Conservation (phyloP, 345 rosid species). For the Trapa incisa region DNA sequence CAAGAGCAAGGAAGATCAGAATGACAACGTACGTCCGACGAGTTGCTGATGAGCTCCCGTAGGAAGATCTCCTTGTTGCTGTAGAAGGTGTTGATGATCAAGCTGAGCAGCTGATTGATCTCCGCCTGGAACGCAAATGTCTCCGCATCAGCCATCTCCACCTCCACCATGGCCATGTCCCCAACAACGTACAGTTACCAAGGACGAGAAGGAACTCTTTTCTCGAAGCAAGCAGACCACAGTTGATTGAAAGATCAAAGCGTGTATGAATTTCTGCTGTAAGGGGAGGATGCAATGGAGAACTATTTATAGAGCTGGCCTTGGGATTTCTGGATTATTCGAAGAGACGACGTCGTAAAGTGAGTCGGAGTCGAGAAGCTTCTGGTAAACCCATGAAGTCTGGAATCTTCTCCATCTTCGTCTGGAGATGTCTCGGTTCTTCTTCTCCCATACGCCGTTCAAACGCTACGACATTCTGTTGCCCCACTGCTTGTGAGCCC, state of each 20-base stretch:
- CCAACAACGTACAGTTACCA: too few species aligned
- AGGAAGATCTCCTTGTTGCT: constrained; percentile 17
- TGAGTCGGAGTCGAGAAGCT: constrained; percentile 8
- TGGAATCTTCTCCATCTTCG: constrained; percentile 3
- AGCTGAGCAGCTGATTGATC: constrained; percentile 13
- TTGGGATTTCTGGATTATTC: constrained; percentile 9
- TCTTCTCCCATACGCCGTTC: not conserved
- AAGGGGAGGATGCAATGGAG: not conserved
- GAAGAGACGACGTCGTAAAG: not conserved
- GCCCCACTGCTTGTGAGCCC: too few species aligned
- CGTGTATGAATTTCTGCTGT: constrained; percentile 3
- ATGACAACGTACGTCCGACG: constrained; percentile 10
- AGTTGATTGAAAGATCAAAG: not conserved
- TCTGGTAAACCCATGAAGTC: constrained; percentile 3
- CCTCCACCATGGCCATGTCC: too few species aligned
- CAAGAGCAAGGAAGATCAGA: not conserved
- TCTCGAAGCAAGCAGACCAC: too few species aligned
- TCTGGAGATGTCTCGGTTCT: too few species aligned
- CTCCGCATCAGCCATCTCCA: constrained; percentile 3
- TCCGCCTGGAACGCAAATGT: constrained; percentile 16
- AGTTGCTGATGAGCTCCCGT: constrained; percentile 13
- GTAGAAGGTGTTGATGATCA: constrained; percentile 17
- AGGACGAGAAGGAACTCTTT: too few species aligned
- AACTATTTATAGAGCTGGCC: not conserved
- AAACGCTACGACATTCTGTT: too few species aligned